phyloP scores from a whole-genome alignment of 345 rosid species.

The Aquilaria yunnanensis region DNA sequence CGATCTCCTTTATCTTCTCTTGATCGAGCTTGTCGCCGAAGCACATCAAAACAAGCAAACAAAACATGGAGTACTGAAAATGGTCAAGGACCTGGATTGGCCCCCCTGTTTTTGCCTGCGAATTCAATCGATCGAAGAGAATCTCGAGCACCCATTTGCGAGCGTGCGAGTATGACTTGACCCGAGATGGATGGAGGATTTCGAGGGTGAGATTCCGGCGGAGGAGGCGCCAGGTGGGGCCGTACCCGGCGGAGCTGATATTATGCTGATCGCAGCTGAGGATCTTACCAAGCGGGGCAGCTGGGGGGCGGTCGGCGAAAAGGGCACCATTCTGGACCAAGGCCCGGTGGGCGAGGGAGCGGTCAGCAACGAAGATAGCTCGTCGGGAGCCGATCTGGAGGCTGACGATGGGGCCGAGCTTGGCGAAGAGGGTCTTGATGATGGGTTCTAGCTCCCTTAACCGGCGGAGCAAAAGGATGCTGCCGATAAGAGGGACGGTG shows the following conservation, averaged over 20 bases:
- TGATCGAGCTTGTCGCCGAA: constrained; percentile 26
- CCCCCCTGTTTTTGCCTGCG: constrained; percentile 2
- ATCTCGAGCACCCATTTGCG: constrained; percentile 39
- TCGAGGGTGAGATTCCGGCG: constrained; percentile 43
- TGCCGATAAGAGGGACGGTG: constrained; percentile 17
- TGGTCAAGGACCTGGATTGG: constrained; percentile 13
- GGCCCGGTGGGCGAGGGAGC: constrained; percentile 34
- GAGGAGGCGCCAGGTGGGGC: constrained; percentile 37
- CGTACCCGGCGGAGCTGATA: constrained; percentile 36
- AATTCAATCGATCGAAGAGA: constrained; percentile 11
- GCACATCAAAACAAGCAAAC: constrained; percentile 26
- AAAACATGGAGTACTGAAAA: constrained; percentile 32
- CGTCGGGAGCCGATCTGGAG: constrained; percentile 31
- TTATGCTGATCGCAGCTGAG: constrained; percentile 23
- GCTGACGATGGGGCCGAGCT: constrained; percentile 35
- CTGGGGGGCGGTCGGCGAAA: constrained; percentile 37
- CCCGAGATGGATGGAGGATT: constrained; percentile 29
- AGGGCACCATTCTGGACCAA: constrained; percentile 37
- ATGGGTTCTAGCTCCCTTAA: constrained; percentile 5
- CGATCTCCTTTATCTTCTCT: constrained; percentile 28
- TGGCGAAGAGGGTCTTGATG: constrained; percentile 16
- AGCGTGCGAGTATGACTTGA: constrained; percentile 17
- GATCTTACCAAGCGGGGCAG: constrained; percentile 19
- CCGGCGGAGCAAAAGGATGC: constrained; percentile 5
- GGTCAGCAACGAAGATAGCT: constrained; percentile 33